phyloP scores from a whole-genome alignment of 2,329 filamentous ascomycete species.

The Myriosclerotinia duriaeana region DNA sequence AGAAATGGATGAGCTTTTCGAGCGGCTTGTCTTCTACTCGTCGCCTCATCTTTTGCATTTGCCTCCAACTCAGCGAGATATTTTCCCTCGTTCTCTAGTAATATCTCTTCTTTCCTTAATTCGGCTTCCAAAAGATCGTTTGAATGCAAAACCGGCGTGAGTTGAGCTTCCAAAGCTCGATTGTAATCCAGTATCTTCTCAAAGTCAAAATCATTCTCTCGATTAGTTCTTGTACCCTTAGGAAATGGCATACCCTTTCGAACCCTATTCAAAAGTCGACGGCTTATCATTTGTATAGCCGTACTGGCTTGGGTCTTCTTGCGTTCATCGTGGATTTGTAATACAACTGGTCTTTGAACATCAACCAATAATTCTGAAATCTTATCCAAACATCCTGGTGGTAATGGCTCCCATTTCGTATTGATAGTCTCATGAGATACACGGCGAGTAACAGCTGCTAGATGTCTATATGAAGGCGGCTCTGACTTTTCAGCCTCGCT shows the following conservation, averaged over 20 bases:
- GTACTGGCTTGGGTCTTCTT: conserved; percentile 49
- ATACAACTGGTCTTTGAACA: conserved; percentile 61
- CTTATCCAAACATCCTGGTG: conserved; percentile 53
- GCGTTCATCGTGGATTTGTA: conserved; percentile 50
- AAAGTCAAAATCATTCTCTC: conserved; percentile 63
- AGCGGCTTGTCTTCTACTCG: conserved; percentile 49
- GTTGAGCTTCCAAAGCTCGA: conserved; percentile 54
- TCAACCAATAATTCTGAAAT: conserved; percentile 57
- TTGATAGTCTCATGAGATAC: conserved; percentile 66
- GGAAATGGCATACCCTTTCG: conserved; percentile 65
- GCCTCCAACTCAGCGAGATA: conserved; percentile 52
- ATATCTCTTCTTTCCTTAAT: conserved; percentile 54
- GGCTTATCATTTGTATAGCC: conserved; percentile 55
- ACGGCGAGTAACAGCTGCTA: conserved; percentile 51
- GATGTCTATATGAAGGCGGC: conserved; percentile 47
- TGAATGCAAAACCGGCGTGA: conserved; percentile 62
- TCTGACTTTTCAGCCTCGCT: conserved; percentile 24
- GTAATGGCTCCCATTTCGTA: conserved; percentile 64
- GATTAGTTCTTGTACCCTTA: conserved; percentile 50
- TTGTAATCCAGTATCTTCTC: conserved; percentile 64
- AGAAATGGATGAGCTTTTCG: conserved; percentile 40
- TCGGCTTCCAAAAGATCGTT: conserved; percentile 60
- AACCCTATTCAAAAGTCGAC: conserved; percentile 58
- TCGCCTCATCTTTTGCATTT: conserved; percentile 56
- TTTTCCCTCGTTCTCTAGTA: conserved; percentile 57